Evolutionary conservation across 345 rosid genomes (phyloP).

Genomic region (Arabidopsis arenosa): DNA sequence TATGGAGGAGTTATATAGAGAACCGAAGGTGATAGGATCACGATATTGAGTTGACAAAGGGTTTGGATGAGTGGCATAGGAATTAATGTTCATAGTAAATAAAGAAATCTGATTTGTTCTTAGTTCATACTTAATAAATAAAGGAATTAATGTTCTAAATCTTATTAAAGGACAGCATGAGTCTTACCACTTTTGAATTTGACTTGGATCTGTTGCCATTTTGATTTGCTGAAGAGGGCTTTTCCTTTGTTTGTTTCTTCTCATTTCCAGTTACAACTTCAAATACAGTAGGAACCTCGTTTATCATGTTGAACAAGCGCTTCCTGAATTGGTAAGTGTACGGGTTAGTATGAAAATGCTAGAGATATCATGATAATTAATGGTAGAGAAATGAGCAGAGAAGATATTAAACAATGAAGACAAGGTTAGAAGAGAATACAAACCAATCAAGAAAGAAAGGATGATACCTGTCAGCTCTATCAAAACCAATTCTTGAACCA

Average conservation of each 20-base stretch:
- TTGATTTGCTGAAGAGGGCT: slow-evolving; percentile 56
- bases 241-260: slow-evolving; percentile 65
- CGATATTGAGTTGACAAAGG: background rate
- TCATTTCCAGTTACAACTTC: slow-evolving; percentile 69
- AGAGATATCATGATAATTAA: background rate
- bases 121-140: background rate
- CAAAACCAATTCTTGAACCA: slow-evolving; percentile 75
- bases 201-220: slow-evolving; percentile 66
- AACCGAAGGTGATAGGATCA: background rate
- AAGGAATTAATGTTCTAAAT: background rate
- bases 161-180: background rate
- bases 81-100: slow-evolving; percentile 5
- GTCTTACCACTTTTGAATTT: slow-evolving; percentile 58
- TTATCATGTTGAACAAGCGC: slow-evolving; percentile 69
- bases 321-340: slow-evolving; percentile 56
- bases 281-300: slow-evolving; percentile 73
- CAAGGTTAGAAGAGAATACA: slow-evolving; percentile 2
- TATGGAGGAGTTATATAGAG: background rate
- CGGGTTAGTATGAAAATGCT: background rate
- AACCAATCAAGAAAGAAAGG: slow-evolving; percentile 11
- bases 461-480: slow-evolving; percentile 74
- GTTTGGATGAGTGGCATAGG: background rate
- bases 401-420: background rate
- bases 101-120: slow-evolving; percentile 5
- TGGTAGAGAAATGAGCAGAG: background rate